Percentiles rank a stretch among this genome's conserved stretches.
Conservation (phyloP, 2,329 filamentous ascomycete genomes). For the Pleurostoma richardsiae region DNA sequence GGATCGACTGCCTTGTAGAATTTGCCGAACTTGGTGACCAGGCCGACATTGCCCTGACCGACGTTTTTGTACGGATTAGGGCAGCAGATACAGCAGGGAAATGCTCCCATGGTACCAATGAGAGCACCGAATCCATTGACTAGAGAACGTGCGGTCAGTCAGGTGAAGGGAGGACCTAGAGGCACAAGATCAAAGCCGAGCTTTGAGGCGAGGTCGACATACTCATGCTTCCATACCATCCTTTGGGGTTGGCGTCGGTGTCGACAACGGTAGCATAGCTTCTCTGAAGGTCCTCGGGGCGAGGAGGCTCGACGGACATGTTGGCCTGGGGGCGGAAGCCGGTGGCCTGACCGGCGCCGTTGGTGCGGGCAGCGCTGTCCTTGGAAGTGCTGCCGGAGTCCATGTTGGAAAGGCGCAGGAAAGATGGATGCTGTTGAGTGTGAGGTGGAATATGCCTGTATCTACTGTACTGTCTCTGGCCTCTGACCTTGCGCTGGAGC, state of each 20-base stretch:
- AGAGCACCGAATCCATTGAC: conserved; percentile 69
- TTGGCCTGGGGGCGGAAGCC: conserved; percentile 48
- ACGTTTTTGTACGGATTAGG: conserved; percentile 96
- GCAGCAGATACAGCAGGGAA: conserved; percentile 87
- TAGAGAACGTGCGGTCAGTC: conserved; percentile 18
- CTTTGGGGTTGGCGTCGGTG: conserved; percentile 65
- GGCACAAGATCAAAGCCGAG: too few species aligned
- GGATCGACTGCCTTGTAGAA: conserved; percentile 97
- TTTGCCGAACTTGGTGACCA: conserved; percentile 91
- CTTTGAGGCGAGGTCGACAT: conserved; percentile 25
- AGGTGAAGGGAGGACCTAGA: neutral
- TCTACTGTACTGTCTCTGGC: too few species aligned
- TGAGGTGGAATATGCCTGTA: too few species aligned
- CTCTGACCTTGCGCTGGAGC: too few species aligned
- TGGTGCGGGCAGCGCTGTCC: conserved; percentile 14
- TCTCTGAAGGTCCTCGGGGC: conserved; percentile 77
- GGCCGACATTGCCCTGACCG: conserved; percentile 85
- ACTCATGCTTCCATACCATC: conserved; percentile 90
- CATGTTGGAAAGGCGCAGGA: too few species aligned
- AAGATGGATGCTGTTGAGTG: too few species aligned
- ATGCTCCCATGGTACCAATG: conserved; percentile 75
- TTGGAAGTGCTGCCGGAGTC: conserved; percentile 10
- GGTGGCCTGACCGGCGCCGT: conserved; percentile 3
- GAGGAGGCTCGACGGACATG: conserved; percentile 74
- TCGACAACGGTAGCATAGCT: conserved; percentile 65